Base-by-base conservation (phyloP, 192 early-diverging fungal species). In the Dissophora globulifera region DNA sequence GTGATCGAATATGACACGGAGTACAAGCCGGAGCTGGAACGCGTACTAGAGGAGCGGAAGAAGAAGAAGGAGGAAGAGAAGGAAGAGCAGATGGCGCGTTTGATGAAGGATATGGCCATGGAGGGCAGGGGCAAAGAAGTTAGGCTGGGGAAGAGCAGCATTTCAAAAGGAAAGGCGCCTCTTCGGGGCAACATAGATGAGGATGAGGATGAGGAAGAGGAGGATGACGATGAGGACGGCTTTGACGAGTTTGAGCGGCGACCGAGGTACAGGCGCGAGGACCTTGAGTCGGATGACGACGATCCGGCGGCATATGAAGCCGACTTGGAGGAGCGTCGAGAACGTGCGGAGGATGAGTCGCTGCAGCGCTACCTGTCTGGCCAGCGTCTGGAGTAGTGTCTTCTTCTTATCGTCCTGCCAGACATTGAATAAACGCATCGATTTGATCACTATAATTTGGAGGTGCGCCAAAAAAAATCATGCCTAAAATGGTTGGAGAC, bases 41-140 rank as follows among this genome's bases (percentile, higher is more conserved):
- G 85, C 41, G 82, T 93, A 70, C 76, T 94, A 40, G 80, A 83
- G 38, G 84, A 91, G 74, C 90, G 90, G 55, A 76, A 67, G 68
- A 33, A 40, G 38, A 38, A 81, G 69, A 85, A 88, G 81, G 87
- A 86, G 66, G 84, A 82, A 48, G 84, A 90, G 41, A 86, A 91
- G 67, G 85, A 90, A 64, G 81, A 90, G 49, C 87, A 93, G 54
- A 64, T 99, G 63, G 81, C 81, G 31, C 88, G 89, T 31, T 80
- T 99, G 40, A 91, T 99, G 93, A 80, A 87, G 32, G 97, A 99
- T 83, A 92, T 99, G 85, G 80, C 91, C 17, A 84, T 97, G 29
- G 71, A 85, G 2, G 83, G 85, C 43, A 85, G 58, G 76, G 82
- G 56, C 25, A 54, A 38, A 22, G 85, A 58, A 67, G 78, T 64